Percentiles rank a stretch among this genome's conserved stretches.
Evolutionary conservation across 495 filamentous ascomycete species (phyloP).

Genomic region (Penicillium maclennaniae): DNA sequence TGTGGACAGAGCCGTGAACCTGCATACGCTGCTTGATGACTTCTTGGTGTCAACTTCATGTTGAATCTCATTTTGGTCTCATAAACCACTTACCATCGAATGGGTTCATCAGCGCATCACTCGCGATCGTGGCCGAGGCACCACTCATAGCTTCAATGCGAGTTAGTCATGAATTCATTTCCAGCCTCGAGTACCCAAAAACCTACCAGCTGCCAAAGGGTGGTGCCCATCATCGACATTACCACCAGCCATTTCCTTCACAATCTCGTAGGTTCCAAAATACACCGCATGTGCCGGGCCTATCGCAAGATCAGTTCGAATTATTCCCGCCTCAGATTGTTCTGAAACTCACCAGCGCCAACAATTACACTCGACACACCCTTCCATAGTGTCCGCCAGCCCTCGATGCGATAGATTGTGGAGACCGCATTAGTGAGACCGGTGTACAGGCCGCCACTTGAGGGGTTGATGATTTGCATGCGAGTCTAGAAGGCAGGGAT

Average conservation of each 20-base stretch:
- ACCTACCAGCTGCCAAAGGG: constrained; percentile 81
- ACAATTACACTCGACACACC: constrained; percentile 95
- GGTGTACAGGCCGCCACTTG: constrained; percentile 78
- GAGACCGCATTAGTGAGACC: constrained; percentile 89
- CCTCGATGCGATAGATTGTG: constrained; percentile 86
- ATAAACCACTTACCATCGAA: constrained; percentile 77
- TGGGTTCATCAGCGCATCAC: constrained; percentile 98
- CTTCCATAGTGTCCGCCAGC: constrained; percentile 87
- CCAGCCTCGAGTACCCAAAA: not conserved
- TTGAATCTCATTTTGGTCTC: not conserved
- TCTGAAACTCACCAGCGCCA: constrained; percentile 68
- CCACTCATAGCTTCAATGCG: constrained; percentile 70
- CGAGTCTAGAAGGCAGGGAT: constrained; percentile 64
- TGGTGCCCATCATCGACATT: constrained; percentile 88
- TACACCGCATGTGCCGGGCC: constrained; percentile 97
- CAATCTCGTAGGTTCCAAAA: constrained; percentile 95
- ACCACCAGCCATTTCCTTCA: constrained; percentile 93
- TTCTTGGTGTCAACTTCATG: constrained; percentile 32
- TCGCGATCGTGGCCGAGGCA: constrained; percentile 91
- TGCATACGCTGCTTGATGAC: constrained; percentile 99
- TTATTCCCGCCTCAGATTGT: not conserved
- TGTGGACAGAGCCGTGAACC: constrained; percentile 89
- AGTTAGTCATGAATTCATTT: constrained; percentile 4
- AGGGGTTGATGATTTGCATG: constrained; percentile 93
- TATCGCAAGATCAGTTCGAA: constrained; percentile 39